phyloP scores from a whole-genome alignment of 345 rosid genomes.

The Melaleuca quinquenervia region DNA sequence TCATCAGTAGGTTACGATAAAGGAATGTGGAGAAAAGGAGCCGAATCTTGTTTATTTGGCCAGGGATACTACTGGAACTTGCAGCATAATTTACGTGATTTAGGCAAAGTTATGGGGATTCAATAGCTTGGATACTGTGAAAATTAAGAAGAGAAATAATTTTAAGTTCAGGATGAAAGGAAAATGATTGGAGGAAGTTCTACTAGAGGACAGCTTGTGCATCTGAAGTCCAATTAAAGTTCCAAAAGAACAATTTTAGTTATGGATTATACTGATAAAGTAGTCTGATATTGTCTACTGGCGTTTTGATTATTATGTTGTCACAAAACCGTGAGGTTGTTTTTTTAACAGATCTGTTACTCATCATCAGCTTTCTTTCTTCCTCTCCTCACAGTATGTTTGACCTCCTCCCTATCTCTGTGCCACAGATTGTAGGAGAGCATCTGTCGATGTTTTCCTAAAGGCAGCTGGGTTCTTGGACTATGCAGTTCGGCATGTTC shows the following conservation, averaged over 20 bases:
- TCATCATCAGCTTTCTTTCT: background rate
- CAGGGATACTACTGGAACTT: background rate
- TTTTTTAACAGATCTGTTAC: background rate
- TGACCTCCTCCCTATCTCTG: constrained; percentile 1
- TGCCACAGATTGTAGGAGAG: constrained; percentile 64
- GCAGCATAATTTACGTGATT: background rate
- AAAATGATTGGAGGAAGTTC: background rate
- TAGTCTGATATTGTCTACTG: background rate
- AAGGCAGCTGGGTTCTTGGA: constrained; percentile 98
- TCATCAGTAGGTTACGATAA: background rate
- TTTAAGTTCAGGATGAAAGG: background rate
- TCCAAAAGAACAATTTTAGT: background rate
- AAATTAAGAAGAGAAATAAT: background rate
- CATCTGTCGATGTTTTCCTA: constrained; percentile 81
- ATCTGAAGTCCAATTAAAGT: background rate
- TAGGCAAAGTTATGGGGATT: background rate
- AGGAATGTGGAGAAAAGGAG: background rate
- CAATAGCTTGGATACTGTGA: background rate
- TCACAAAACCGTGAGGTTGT: background rate
- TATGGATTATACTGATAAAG: background rate
- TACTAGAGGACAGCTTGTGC: background rate
- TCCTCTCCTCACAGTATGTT: background rate
- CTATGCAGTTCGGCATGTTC: constrained; percentile 79
- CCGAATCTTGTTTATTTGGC: background rate
- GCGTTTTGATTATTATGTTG: background rate